Evolutionary conservation across 2,329 filamentous ascomycete species (phyloP).

Genomic region (Fusarium kyushuense): DNA sequence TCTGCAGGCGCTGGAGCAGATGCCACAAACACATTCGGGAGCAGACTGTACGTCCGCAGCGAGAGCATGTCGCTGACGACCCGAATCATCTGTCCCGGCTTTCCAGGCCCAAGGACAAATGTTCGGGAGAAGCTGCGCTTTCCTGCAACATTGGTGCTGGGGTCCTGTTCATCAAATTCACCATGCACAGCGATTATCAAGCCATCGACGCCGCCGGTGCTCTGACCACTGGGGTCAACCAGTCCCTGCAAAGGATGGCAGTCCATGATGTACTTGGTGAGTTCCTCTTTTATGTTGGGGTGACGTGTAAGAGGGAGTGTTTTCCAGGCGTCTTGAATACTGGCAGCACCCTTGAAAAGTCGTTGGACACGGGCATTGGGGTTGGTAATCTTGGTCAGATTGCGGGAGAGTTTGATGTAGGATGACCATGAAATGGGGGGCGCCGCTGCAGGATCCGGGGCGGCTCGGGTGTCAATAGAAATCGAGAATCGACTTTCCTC

Average conservation of each 20-base stretch:
- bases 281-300: conserved; percentile 74
- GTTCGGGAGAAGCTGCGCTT: conserved; percentile 85
- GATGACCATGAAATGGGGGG: conserved; percentile 72
- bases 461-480: conserved; percentile 73
- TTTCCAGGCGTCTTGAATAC: conserved; percentile 77
- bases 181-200: conserved; percentile 84
- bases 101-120: conserved; percentile 82
- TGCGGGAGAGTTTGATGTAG: conserved; percentile 83
- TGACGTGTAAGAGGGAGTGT: conserved; percentile 79
- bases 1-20: conserved; percentile 50
- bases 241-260: conserved; percentile 80
- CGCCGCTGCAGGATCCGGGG: conserved; percentile 60
- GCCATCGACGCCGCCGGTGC: conserved; percentile 76
- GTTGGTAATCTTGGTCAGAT: conserved; percentile 77
- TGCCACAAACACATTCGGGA: conserved; percentile 59
- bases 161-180: conserved; percentile 82
- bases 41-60: conserved; percentile 72
- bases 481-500: conserved; percentile 79
- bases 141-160: conserved; percentile 65
- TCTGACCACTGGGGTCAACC: conserved; percentile 75
- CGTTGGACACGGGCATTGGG: conserved; percentile 72
- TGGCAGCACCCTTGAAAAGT: conserved; percentile 71
- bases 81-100: conserved; percentile 72
- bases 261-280: conserved; percentile 84
- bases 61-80: conserved; percentile 85